Evolutionary conservation across 345 rosid genomes (phyloP).

Genomic region (Kandelia obovata): DNA sequence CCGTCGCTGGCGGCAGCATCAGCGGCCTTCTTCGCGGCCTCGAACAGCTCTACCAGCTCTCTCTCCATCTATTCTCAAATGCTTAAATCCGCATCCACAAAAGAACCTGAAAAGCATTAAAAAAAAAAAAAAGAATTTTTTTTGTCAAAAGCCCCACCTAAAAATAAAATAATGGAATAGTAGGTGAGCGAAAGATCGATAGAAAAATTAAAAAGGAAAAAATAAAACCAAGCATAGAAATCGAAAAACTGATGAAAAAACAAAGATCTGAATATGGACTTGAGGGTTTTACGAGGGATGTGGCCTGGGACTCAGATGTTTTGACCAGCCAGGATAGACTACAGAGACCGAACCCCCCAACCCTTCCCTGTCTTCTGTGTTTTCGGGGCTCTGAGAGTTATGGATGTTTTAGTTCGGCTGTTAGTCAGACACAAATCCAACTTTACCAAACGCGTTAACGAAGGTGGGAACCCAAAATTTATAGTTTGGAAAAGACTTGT

Average conservation of each 20-base stretch:
- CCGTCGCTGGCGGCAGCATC: conserved; percentile 64
- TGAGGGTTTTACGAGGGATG: background rate
- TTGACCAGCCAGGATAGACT: background rate
- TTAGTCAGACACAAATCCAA: too few species aligned
- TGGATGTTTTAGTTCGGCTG: too few species aligned
- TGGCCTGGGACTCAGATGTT: background rate
- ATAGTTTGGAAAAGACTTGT: too few species aligned
- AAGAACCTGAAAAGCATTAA: background rate
- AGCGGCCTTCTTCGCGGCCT: conserved; percentile 82
- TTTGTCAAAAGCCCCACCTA: background rate
- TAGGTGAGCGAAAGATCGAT: background rate
- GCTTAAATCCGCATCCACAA: background rate
- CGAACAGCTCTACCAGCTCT: conserved; percentile 77
- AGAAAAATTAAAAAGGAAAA: background rate
- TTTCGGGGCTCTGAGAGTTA: background rate
- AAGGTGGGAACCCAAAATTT: too few species aligned
- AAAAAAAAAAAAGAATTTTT: background rate
- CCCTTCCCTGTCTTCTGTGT: background rate
- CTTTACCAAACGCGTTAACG: too few species aligned
- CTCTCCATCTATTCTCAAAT: conserved; percentile 49
- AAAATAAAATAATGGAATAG: background rate
- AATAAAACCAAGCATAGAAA: background rate
- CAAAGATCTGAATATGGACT: background rate
- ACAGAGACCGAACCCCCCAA: background rate
- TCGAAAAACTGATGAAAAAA: background rate